Base-by-base conservation (phyloP, 2,329 filamentous ascomycete genomes). In the Botrytis paeoniae region DNA sequence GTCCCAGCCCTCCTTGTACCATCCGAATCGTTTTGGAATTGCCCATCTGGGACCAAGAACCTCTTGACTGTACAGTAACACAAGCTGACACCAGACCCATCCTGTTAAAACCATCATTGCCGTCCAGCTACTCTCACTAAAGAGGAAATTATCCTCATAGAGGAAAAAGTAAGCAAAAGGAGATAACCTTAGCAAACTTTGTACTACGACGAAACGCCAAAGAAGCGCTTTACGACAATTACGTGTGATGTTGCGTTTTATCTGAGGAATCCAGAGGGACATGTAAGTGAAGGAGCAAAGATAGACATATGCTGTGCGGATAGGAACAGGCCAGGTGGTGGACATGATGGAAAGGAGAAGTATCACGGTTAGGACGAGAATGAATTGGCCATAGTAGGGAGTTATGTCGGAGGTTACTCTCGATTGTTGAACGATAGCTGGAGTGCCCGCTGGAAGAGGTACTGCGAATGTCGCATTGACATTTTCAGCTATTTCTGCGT, bases 241-340 rank as follows among this genome's bases (percentile, higher is more conserved):
- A 71, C 95, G 93, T 82, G 93, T 89, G 70, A 92, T 86, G 81
- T 99, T 99, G 75, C 96, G 93, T 80, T 92, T 89, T 77, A 98
- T 97, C 81, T 99, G 96, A 0, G 96, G 95, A 0, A 91, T 81
- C 95, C 95, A 98, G 80, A 98, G 91, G 32, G 95, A 97, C 62
- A 98, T 88, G 80, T 98, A 98, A 70, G 88, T 76, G 78, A 95
- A 89, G 3, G 89, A 86, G 35, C 97, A 83, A 4, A 86, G 76
- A 80, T 95, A 89, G 78, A 89, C 84, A 80, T 91, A 91, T 69
- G 84, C 79, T 37, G 85, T 83, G 51, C 89, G 88, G 60, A 87
- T 80, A 12, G 82, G 80, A 1, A 86, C 84, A 69, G 89, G 87
- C 89, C 89, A 92, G 2, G 88, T 87, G 29, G 85, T 84, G 10